phyloP scores from a whole-genome alignment of 306 rosid species.

The Casuarina glauca region DNA sequence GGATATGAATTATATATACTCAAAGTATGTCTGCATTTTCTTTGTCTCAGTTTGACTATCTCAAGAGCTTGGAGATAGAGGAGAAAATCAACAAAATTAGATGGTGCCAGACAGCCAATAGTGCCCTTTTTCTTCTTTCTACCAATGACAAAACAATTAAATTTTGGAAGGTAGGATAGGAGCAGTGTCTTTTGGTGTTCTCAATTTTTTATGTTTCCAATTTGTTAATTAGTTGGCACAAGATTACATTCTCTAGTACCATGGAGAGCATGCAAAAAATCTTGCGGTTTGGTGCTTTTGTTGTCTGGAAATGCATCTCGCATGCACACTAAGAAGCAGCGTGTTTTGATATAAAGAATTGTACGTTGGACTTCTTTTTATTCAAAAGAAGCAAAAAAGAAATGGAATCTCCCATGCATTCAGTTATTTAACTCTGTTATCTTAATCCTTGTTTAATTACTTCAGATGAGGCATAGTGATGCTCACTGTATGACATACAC shows the following conservation, averaged over 20 bases:
- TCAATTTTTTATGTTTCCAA: constrained; percentile 12
- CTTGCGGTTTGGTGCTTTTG: not conserved
- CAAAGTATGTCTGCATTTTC: constrained; percentile 12
- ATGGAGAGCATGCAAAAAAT: not conserved
- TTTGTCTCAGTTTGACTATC: constrained; percentile 87
- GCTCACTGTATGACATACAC: not conserved
- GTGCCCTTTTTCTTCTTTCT: constrained; percentile 90
- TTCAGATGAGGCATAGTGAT: constrained; percentile 1
- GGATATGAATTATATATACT: constrained; percentile 22
- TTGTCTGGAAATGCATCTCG: not conserved
- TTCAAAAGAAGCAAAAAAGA: not conserved
- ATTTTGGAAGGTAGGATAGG: constrained; percentile 85
- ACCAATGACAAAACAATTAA: constrained; percentile 96
- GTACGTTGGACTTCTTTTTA: not conserved
- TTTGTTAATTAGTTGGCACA: constrained; percentile 11
- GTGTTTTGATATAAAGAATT: not conserved
- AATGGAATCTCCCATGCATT: not conserved
- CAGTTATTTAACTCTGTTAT: not conserved
- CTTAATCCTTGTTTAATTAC: not conserved
- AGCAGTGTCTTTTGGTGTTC: constrained; percentile 13
- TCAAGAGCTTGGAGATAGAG: constrained; percentile 99
- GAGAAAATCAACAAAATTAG: constrained; percentile 99
- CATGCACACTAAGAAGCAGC: not conserved
- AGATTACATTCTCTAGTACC: not conserved
- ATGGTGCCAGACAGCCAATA: constrained; percentile 98